These are phyloP conservation scores for Physcomitrellopsis africana DNA, from an alignment of 225 moss, liverwort and hornwort genomes.

Conservation along the genomic window DNA sequence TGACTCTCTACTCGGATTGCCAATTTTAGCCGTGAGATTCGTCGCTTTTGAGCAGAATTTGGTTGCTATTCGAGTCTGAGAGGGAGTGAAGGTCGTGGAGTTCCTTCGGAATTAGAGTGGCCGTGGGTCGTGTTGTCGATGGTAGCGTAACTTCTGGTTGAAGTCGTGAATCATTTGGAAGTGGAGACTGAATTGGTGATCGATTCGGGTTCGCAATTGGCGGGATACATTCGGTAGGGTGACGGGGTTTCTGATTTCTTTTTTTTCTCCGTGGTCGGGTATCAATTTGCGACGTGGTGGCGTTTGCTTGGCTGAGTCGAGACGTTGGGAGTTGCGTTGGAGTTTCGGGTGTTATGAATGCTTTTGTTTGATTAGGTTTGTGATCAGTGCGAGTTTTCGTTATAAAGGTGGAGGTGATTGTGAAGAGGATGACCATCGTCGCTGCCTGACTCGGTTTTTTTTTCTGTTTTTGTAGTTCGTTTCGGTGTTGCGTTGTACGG, in stretches of 20 bases:
- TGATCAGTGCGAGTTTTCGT: neutral
- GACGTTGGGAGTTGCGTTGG: neutral
- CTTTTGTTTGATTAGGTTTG: constrained; percentile 5
- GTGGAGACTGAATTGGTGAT: neutral
- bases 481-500: neutral
- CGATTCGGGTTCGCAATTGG: neutral
- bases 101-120: neutral
- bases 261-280: neutral
- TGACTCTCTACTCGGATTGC: no score
- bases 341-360: neutral
- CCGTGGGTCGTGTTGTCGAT: neutral
- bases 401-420: neutral
- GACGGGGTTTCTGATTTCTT: neutral
- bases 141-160: neutral
- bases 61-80: no score
- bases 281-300: neutral
- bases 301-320: neutral
- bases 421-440: neutral
- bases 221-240: neutral
- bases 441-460: neutral
- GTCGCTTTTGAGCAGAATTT: neutral
- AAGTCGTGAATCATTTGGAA: neutral
- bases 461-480: neutral
- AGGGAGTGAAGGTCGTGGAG: no score
- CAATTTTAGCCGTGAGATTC: neutral